These are phyloP conservation scores for Paracoccidioides lutzii DNA, from an alignment of 2,329 filamentous ascomycete species.

Conservation along the genomic window DNA sequence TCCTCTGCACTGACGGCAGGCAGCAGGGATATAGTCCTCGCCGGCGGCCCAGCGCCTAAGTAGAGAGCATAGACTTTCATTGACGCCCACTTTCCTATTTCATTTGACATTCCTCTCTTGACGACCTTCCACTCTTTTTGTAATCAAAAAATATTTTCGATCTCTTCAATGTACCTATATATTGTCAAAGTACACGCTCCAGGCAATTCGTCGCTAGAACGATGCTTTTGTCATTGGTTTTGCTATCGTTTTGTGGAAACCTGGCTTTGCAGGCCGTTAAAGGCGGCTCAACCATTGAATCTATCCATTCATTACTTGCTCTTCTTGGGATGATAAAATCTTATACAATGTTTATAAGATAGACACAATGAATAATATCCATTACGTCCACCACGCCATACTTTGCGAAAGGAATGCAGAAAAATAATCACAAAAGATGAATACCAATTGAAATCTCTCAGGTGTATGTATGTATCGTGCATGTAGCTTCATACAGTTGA, in stretches of 20 bases:
- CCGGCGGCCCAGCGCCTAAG: not conserved
- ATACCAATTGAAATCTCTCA: not conserved
- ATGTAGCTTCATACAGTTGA: no score
- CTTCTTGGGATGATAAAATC: not conserved
- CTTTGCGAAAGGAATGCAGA: not conserved
- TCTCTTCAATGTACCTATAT: not conserved
- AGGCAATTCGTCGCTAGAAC: not conserved
- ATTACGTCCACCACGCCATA: not conserved
- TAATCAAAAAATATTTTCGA: not conserved
- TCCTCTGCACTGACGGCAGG: conserved; percentile 17
- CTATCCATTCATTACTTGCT: not conserved
- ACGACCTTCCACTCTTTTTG: not conserved
- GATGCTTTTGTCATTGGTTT: not conserved
- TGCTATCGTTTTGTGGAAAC: not conserved
- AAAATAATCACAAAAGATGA: not conserved
- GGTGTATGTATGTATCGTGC: no score
- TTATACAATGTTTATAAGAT: not conserved
- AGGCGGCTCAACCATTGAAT: not conserved
- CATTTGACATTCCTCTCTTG: not conserved
- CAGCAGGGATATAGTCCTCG: not conserved
- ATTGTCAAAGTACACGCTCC: not conserved
- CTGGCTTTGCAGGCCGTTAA: not conserved
- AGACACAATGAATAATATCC: not conserved
- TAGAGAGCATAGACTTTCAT: not conserved
- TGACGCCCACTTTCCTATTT: not conserved